Percentiles rank a stretch among this genome's conserved stretches.
These are phyloP conservation scores for Arachis hypogaea DNA, from an alignment of 306 rosid species.

Conservation along the genomic window DNA sequence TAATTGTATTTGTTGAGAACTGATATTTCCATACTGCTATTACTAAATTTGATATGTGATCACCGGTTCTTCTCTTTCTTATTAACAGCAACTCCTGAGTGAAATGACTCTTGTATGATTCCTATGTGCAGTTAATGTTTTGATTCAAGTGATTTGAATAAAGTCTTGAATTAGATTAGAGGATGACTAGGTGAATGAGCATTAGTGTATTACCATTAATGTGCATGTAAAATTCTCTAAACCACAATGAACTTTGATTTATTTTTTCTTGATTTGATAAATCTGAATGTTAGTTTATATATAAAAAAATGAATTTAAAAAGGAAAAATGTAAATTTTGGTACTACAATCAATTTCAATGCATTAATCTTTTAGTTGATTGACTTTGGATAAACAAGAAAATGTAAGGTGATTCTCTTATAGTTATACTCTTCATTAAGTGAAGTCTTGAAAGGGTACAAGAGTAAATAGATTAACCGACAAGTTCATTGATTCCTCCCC, in stretches of 20 bases:
- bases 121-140: background rate
- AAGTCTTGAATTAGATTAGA: slow-evolving; percentile 7
- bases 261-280: too few species aligned
- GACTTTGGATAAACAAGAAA: too few species aligned
- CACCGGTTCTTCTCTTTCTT: slow-evolving; percentile 7
- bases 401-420: too few species aligned
- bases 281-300: too few species aligned
- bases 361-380: too few species aligned
- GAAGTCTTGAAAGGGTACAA: too few species aligned
- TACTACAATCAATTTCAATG: too few species aligned
- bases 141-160: slow-evolving; percentile 15
- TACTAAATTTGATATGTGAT: slow-evolving; percentile 27
- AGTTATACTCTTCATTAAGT: too few species aligned
- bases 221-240: background rate
- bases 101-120: slow-evolving; percentile 23
- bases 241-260: background rate
- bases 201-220: background rate
- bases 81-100: slow-evolving; percentile 10
- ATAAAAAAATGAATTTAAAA: too few species aligned
- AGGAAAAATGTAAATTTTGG: too few species aligned
- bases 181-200: slow-evolving; percentile 16
- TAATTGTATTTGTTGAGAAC: background rate
- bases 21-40: slow-evolving; percentile 32
- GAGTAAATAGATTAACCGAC: too few species aligned
- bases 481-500: too few species aligned